Evolutionary conservation across 805 yeast genomes (phyloP), one percentile per base, ranked within the genome.

Genomic region (Jamesozyma gamospora): DNA sequence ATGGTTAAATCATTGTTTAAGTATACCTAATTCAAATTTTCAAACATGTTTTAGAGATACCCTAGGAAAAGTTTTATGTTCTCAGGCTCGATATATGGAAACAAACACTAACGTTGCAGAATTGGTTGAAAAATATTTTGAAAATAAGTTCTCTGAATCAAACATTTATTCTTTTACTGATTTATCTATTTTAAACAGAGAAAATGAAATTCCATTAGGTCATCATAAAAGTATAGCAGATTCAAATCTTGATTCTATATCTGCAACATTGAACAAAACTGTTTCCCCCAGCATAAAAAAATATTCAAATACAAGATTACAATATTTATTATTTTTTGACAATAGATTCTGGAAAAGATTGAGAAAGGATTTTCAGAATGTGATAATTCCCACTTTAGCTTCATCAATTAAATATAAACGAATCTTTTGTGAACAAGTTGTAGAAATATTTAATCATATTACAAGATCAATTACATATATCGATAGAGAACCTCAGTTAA

Each of bases 401-500:
- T 66, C 78, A 0, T 74, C 76, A 33, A 45, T 67, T 3, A 51
- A 55, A 0, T 66, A 60, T 44, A 79, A 82, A 48, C 57, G 63
- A 0, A 44, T 57, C 12, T 74, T 79, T 41, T 65, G 78, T 15
- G 52, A 60, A 13, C 84, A 79, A 42, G 65, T 77, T 32, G 63
- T 76, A 13, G 69, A 70, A 32, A 66, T 79, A 0, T 75, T 72
- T 46, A 79, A 75, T 36, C 72, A 63, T 24, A 57, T 71, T 35
- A 51, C 77, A 3, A 67, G 67, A 13, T 63, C 69, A 10, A 62
- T 72, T 39, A 74, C 77, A n/a, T 53, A 60, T 16, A 65, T 76
- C 46, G 99, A 92, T 53, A 70, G 95, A 43, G 97, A 92, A 53
- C 95, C 96, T 0, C 95, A 87, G 49, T 62, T 75, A 40, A 84